A percentile compares a stretch with the other conserved stretches of the same genome.
phyloP scores from a whole-genome alignment of 2,329 filamentous ascomycete species.

The Fusarium acutatum region DNA sequence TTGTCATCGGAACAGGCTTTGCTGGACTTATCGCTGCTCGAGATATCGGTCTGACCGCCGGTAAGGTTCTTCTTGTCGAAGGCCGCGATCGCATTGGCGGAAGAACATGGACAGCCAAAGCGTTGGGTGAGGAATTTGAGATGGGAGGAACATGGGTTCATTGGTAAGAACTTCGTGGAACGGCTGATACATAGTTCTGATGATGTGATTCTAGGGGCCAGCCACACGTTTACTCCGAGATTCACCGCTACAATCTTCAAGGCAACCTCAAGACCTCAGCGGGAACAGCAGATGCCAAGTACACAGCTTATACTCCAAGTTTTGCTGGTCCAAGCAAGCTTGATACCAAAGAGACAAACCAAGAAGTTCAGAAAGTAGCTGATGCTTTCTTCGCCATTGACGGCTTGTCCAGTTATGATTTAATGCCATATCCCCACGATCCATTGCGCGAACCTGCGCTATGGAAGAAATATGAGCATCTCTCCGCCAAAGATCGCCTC shows the following conservation, averaged over 20 bases:
- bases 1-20: slow-evolving; percentile 23
- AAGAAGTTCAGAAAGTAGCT: slow-evolving; percentile 22
- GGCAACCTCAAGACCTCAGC: slow-evolving; percentile 24
- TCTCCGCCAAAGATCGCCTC: slow-evolving; percentile 43
- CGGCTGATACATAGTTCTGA: not conserved
- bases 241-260: slow-evolving; percentile 29
- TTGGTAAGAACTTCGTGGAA: not conserved
- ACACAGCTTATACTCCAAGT: not conserved
- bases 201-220: slow-evolving; percentile 12
- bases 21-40: slow-evolving; percentile 18
- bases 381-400: slow-evolving; percentile 44
- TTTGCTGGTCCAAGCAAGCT: not conserved
- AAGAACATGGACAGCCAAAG: slow-evolving; percentile 50
- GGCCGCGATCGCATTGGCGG: slow-evolving; percentile 54
- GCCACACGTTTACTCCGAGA: slow-evolving; percentile 27
- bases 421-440: slow-evolving; percentile 50
- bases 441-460: slow-evolving; percentile 37
- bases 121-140: slow-evolving; percentile 47
- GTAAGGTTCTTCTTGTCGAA: slow-evolving; percentile 46
- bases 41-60: not conserved
- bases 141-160: slow-evolving; percentile 55
- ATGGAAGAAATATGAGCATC: slow-evolving; percentile 39
- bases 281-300: slow-evolving; percentile 6
- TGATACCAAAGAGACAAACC: not conserved
- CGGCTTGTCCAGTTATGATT: slow-evolving; percentile 37